Conservation (phyloP, 2,329 filamentous ascomycete species). For the Aspergillus ochraceoroseus region DNA sequence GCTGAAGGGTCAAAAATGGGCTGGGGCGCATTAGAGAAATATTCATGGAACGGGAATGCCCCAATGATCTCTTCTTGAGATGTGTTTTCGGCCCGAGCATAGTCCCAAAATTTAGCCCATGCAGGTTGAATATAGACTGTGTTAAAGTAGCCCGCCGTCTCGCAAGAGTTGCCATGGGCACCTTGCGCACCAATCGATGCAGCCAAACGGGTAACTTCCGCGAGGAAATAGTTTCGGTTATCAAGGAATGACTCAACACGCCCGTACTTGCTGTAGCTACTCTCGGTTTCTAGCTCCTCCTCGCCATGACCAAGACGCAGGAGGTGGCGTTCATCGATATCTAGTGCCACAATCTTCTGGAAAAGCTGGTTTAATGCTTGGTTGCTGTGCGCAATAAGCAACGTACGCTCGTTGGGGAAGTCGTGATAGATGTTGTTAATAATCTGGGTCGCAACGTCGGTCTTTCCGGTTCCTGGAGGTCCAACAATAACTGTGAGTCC, state of each 20-base stretch:
- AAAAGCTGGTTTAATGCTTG: constrained; percentile 97
- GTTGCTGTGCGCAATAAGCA: constrained; percentile 94
- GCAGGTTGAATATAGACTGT: constrained; percentile 82
- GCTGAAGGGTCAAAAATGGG: constrained; percentile 69
- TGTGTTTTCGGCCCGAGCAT: constrained; percentile 53
- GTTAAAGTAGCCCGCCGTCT: constrained; percentile 96
- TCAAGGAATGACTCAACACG: constrained; percentile 93
- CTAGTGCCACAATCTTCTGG: constrained; percentile 91
- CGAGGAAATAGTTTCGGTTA: constrained; percentile 70
- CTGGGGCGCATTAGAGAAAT: constrained; percentile 82
- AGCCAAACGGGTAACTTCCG: constrained; percentile 81
- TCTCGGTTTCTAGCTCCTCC: constrained; percentile 81
- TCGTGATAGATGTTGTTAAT: constrained; percentile 99
- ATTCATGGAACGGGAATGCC: constrained; percentile 80
- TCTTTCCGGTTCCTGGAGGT: constrained; percentile 94
- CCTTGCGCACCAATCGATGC: constrained; percentile 80
- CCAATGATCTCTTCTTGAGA: constrained; percentile 60
- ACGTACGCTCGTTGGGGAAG: constrained; percentile 84
- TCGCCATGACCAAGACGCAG: constrained; percentile 91
- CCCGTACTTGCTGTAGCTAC: constrained; percentile 88
- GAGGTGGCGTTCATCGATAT: constrained; percentile 92
- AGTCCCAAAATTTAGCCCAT: constrained; percentile 79
- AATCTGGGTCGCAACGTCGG: constrained; percentile 97
- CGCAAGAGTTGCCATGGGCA: constrained; percentile 91
- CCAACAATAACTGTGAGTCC: constrained; percentile 91